Evolutionary conservation across 768 basidiomycete genomes (phyloP), one percentile per base, ranked within the genome.

Genomic region (Cystofilobasidium capitatum): DNA sequence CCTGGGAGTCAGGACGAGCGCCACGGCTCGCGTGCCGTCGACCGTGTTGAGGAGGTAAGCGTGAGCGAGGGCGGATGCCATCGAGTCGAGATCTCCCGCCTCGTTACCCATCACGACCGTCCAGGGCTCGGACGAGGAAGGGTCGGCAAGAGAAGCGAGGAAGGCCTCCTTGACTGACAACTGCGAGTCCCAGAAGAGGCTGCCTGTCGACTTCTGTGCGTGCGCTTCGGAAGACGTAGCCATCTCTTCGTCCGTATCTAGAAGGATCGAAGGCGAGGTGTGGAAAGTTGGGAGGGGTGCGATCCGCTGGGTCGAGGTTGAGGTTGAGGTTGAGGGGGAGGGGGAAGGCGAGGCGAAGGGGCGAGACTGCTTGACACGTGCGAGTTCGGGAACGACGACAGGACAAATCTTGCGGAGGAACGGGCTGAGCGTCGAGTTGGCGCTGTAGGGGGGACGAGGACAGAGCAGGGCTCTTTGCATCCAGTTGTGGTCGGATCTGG

Each of bases 71-170:
- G 92, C 84, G 67, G 88, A 88, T 0, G 90, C 92, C 24, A 94
- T 75, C 6, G 86, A 86, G 78, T 99, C 96, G 39, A 98, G 84
- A 77, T 99, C 94, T 73, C 93, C 93, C 17, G 94, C 91, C 77
- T 98, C 94, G 76, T 99, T 99, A 0, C 94, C 93, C 86, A 92
- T 89, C 0, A 86, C 87, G 7, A 96, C 81, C 0, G 84, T 87
- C 93, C 92, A 98, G 57, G 84, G 82, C 8, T 75, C 71, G 26
- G 0, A 79, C 82, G 26, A 31, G 45, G 81, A 80, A 0, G 79
- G 79, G 1, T 77, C 77, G 31, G 79, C 74, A 22, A 85, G 72
- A 58, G 85, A 87, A 22, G 72, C 74, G 26, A 92, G 76, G 73
- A 88, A 96, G 31, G 75, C 77, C 31, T 78, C 73, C 75, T 88